Conservation (phyloP, 2,329 filamentous ascomycete species). For the Colletotrichum filicis region DNA sequence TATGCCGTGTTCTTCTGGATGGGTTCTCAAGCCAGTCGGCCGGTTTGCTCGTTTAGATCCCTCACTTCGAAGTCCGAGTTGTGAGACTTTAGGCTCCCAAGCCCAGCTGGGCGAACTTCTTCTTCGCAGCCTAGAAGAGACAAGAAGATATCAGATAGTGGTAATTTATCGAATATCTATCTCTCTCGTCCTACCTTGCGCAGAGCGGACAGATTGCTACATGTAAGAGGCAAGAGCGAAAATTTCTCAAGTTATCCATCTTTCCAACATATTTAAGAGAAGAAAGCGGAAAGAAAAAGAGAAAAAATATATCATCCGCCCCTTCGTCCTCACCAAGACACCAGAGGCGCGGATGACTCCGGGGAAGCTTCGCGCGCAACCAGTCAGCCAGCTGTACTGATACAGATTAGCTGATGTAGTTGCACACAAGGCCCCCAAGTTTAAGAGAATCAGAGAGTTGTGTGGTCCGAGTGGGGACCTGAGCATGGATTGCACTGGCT, state of each 20-base stretch:
- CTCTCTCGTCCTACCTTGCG: no score
- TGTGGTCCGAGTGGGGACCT: neutral
- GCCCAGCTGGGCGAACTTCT: no score
- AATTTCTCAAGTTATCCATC: no score
- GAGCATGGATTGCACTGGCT: no score
- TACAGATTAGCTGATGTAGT: neutral
- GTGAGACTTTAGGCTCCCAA: neutral
- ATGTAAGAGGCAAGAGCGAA: neutral
- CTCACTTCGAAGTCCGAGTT: neutral
- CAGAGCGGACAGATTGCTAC: no score
- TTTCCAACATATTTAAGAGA: no score
- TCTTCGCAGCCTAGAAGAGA: no score
- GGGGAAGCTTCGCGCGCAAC: neutral
- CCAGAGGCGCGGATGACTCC: neutral
- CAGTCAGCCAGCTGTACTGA: neutral
- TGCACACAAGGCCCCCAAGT: neutral
- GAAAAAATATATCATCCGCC: neutral
- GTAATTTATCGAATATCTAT: no score
- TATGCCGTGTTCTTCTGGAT: neutral
- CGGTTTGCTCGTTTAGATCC: neutral
- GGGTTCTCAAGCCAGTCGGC: neutral
- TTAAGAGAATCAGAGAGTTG: neutral
- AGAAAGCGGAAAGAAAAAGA: neutral
- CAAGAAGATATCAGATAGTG: no score
- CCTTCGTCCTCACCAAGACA: no score